phyloP scores from a whole-genome alignment of 768 basidiomycete species.

The Sarcodon aspratus region DNA sequence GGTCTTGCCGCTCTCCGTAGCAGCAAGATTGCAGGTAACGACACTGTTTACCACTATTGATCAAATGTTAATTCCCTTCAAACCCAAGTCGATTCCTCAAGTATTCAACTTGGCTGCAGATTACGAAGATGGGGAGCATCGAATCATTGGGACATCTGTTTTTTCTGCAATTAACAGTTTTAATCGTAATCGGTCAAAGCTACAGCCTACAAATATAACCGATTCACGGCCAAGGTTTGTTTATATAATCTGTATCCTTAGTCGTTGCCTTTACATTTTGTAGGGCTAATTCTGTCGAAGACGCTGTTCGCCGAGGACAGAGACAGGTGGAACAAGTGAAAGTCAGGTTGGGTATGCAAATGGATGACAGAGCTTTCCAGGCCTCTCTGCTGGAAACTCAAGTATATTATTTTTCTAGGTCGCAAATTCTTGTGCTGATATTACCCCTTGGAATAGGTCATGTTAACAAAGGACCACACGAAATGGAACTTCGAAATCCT shows the following conservation, averaged over 20 bases:
- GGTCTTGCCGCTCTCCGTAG: constrained; percentile 70
- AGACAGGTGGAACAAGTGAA: constrained; percentile 85
- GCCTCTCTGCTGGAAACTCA: constrained; percentile 77
- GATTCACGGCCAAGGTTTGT: constrained; percentile 54
- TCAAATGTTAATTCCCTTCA: neutral
- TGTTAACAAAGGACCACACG: constrained; percentile 76
- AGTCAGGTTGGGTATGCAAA: constrained; percentile 82
- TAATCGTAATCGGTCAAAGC: constrained; percentile 74
- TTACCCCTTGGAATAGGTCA: constrained; percentile 39
- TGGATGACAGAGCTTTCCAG: constrained; percentile 93
- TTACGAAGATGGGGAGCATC: constrained; percentile 63
- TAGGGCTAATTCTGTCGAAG: constrained; percentile 76
- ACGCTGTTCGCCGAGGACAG: constrained; percentile 79
- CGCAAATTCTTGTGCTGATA: neutral
- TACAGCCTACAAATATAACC: constrained; percentile 46
- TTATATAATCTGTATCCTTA: neutral
- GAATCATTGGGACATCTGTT: constrained; percentile 77
- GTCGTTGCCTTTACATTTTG: neutral
- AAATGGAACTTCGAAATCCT: constrained; percentile 92
- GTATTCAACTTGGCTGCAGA: constrained; percentile 80
- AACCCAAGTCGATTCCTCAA: constrained; percentile 38
- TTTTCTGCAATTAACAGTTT: constrained; percentile 86
- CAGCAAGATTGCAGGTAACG: constrained; percentile 74
- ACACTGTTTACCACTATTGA: neutral
- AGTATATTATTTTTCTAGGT: constrained; percentile 25